Conservation (phyloP, 352 stramenopile genomes). For the Hyaloperonospora brassicae region DNA sequence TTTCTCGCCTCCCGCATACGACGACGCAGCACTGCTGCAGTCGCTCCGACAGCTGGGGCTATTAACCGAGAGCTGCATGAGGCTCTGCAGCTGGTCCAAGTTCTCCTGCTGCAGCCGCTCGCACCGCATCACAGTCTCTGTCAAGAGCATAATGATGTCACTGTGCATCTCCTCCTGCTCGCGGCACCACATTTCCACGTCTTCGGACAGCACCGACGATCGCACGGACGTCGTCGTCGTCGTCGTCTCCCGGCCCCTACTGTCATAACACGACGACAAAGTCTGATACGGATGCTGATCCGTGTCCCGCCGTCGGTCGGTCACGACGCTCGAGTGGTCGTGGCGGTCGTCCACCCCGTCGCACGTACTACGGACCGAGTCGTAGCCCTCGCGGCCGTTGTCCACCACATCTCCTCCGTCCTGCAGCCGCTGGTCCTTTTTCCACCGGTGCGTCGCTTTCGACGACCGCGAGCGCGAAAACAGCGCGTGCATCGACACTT, state of each 20-base stretch:
- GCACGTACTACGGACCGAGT: too few species aligned
- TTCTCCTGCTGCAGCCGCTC: constrained; percentile 78
- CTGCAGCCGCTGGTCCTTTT: too few species aligned
- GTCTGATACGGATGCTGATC: neutral
- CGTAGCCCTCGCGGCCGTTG: too few species aligned
- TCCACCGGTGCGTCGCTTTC: too few species aligned
- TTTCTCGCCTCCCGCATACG: constrained; percentile 14
- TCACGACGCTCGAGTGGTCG: too few species aligned
- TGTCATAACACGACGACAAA: neutral
- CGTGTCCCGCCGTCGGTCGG: too few species aligned
- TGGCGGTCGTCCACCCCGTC: too few species aligned
- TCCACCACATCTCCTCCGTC: too few species aligned
- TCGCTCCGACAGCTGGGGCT: constrained; percentile 13
- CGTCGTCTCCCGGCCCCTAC: constrained; percentile 8
- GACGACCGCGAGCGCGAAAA: too few species aligned
- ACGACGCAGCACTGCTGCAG: constrained; percentile 19
- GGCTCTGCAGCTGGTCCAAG: constrained; percentile 75
- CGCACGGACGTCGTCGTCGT: constrained; percentile 40
- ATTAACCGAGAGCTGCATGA: constrained; percentile 59
- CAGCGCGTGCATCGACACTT: too few species aligned
- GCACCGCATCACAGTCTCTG: constrained; percentile 73
- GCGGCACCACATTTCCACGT: constrained; percentile 68
- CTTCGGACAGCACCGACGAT: constrained; percentile 60
- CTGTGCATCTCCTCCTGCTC: constrained; percentile 84
- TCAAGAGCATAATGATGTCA: constrained; percentile 70